Percentiles rank a stretch among this genome's conserved stretches.
Conservation (phyloP, 75 land plant genomes). For the Pinus tabuliformis region DNA sequence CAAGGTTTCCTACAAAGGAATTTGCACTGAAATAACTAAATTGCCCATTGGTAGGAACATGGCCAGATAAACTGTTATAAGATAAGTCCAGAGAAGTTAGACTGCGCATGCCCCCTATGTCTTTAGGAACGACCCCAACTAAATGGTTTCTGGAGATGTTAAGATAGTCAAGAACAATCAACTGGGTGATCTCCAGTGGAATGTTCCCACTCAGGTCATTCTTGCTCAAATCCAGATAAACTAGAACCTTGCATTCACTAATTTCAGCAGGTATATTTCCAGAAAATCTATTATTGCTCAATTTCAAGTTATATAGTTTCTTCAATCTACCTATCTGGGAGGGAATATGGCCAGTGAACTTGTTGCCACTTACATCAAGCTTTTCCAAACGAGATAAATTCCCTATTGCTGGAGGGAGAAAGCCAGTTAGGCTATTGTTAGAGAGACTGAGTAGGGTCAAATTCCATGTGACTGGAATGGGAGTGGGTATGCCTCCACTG, state of each 20-base stretch:
- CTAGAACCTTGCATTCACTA: constrained; percentile 34
- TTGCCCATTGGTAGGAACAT: constrained; percentile 22
- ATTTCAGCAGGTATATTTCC: constrained; percentile 58
- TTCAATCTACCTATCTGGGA: constrained; percentile 24
- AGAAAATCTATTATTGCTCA: constrained; percentile 59
- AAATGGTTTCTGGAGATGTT: constrained; percentile 62
- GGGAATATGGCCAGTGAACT: constrained; percentile 57
- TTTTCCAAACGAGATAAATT: constrained; percentile 39
- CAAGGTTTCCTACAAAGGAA: constrained; percentile 40
- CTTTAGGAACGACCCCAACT: constrained; percentile 43
- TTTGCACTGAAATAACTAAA: constrained; percentile 23
- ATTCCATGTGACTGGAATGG: constrained; percentile 18
- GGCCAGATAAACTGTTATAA: constrained; percentile 47
- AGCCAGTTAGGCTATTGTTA: constrained; percentile 45
- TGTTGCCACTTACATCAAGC: constrained; percentile 47
- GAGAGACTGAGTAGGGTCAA: constrained; percentile 38
- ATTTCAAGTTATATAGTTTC: constrained; percentile 33
- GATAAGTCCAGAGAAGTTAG: constrained; percentile 45
- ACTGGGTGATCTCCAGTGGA: constrained; percentile 40
- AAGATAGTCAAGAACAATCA: constrained; percentile 42
- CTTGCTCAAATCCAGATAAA: constrained; percentile 47
- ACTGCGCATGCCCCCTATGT: constrained; percentile 31
- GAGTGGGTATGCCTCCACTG: constrained; percentile 41
- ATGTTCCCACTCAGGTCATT: constrained; percentile 58
- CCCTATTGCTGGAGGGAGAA: constrained; percentile 42